Evolutionary conservation across 2,329 filamentous ascomycete genomes (phyloP).

Genomic region (Raffaelea ambrosiae): DNA sequence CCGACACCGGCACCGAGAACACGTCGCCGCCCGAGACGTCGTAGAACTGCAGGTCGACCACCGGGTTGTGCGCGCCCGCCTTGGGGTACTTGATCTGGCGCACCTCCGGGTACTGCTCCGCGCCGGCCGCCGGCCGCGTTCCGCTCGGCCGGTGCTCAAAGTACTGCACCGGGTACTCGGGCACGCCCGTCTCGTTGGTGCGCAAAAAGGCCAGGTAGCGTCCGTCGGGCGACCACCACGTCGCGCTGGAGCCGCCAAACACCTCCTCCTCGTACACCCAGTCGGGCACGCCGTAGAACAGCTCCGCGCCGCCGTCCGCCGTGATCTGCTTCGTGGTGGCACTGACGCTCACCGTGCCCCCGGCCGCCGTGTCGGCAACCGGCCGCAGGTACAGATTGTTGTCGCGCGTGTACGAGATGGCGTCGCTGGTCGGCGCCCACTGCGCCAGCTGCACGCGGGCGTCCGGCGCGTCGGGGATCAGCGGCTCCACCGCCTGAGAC

Average conservation of each 20-base stretch:
- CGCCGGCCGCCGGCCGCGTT: slow-evolving; percentile 53
- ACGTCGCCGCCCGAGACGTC: slow-evolving; percentile 69
- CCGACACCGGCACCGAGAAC: slow-evolving; percentile 74
- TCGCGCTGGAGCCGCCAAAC: slow-evolving; percentile 68
- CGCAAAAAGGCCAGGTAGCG: slow-evolving; percentile 85
- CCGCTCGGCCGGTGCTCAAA: slow-evolving; percentile 83
- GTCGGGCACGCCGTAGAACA: slow-evolving; percentile 94
- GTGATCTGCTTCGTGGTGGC: slow-evolving; percentile 54
- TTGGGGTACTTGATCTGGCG: slow-evolving; percentile 96
- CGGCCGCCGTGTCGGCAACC: slow-evolving; percentile 17
- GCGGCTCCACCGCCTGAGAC: slow-evolving; percentile 65
- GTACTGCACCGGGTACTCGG: slow-evolving; percentile 88
- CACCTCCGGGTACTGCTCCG: slow-evolving; percentile 86
- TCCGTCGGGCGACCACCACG: slow-evolving; percentile 92
- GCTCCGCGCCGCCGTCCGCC: slow-evolving; percentile 72
- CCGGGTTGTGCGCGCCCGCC: slow-evolving; percentile 85
- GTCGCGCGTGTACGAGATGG: slow-evolving; percentile 78
- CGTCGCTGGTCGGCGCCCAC: slow-evolving; percentile 83
- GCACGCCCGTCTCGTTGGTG: slow-evolving; percentile 87
- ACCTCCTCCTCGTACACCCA: slow-evolving; percentile 94
- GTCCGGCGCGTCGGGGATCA: slow-evolving; percentile 60
- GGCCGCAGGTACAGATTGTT: slow-evolving; percentile 86
- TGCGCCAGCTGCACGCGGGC: slow-evolving; percentile 71
- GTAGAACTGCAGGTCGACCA: slow-evolving; percentile 82
- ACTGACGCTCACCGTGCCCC: slow-evolving; percentile 26